Conservation (phyloP, 2,329 filamentous ascomycete species). For the Fusarium domesticum region DNA sequence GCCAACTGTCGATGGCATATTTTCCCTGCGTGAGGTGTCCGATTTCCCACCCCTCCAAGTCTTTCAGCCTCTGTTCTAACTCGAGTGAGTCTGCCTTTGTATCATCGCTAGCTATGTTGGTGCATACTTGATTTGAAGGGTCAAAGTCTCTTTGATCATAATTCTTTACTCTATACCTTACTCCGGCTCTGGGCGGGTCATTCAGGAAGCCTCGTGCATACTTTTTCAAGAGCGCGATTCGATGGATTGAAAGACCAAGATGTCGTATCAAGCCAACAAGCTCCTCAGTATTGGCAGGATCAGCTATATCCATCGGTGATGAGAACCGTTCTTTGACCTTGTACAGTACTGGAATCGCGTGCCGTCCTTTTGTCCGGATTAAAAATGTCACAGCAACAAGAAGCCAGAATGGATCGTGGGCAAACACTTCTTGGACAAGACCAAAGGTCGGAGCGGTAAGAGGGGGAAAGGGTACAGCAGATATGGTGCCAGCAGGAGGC, state of each 20-base stretch:
- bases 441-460: constrained; percentile 65
- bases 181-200: constrained; percentile 57
- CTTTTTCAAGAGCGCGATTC: constrained; percentile 64
- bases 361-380: constrained; percentile 71
- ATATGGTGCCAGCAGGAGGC: constrained; percentile 45
- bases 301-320: constrained; percentile 59
- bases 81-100: background rate
- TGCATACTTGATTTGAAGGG: background rate
- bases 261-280: constrained; percentile 63
- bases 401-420: constrained; percentile 72
- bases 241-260: constrained; percentile 67
- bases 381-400: constrained; percentile 82
- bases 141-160: constrained; percentile 42
- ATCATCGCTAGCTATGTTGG: background rate
- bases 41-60: constrained; percentile 68
- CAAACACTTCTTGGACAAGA: constrained; percentile 78
- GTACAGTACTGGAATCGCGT: constrained; percentile 74
- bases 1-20: constrained; percentile 87
- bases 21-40: constrained; percentile 78
- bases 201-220: constrained; percentile 68
- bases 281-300: constrained; percentile 46
- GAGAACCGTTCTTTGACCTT: constrained; percentile 66
- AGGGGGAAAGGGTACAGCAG: constrained; percentile 63
- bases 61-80: background rate
- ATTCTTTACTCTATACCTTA: constrained; percentile 51